phyloP scores from a whole-genome alignment of 768 basidiomycete genomes.

The Tephrocybe sp. region DNA sequence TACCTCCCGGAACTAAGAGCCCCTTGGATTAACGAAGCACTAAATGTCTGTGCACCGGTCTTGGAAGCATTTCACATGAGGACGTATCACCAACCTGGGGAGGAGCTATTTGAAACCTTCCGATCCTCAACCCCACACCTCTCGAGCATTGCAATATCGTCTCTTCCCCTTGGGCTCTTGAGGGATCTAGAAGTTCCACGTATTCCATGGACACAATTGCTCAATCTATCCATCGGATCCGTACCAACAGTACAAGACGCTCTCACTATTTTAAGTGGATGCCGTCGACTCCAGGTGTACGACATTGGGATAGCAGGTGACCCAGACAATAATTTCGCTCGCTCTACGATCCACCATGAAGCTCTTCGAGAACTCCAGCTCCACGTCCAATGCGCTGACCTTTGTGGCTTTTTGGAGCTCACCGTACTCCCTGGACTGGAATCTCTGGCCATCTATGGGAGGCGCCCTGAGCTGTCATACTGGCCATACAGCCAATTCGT shows the following conservation, averaged over 20 bases:
- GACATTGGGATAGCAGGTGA: constrained; percentile 29
- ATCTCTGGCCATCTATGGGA: constrained; percentile 26
- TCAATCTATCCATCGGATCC: constrained; percentile 25
- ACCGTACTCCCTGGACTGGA: constrained; percentile 27
- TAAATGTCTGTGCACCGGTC: constrained; percentile 26
- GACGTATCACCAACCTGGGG: constrained; percentile 27
- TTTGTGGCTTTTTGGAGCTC: constrained; percentile 28
- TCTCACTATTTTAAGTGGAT: not conserved
- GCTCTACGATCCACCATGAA: constrained; percentile 17
- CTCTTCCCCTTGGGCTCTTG: constrained; percentile 26
- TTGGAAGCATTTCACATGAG: constrained; percentile 30
- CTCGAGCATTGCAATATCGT: constrained; percentile 28
- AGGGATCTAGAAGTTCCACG: constrained; percentile 19
- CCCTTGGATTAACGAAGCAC: constrained; percentile 20
- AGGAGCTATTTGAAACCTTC: constrained; percentile 30
- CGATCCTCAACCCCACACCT: constrained; percentile 26
- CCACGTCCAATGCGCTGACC: constrained; percentile 27
- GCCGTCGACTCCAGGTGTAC: constrained; percentile 12
- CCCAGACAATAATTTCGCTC: not conserved
- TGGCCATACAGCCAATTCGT: constrained; percentile 34
- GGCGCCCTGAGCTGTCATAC: constrained; percentile 23
- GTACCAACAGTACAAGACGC: constrained; percentile 11
- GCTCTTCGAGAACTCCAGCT: constrained; percentile 27
- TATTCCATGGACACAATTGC: constrained; percentile 34
- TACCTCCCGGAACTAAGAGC: constrained; percentile 31